phyloP scores from a whole-genome alignment of 2,329 filamentous ascomycete species.

The Stemphylium beticola region DNA sequence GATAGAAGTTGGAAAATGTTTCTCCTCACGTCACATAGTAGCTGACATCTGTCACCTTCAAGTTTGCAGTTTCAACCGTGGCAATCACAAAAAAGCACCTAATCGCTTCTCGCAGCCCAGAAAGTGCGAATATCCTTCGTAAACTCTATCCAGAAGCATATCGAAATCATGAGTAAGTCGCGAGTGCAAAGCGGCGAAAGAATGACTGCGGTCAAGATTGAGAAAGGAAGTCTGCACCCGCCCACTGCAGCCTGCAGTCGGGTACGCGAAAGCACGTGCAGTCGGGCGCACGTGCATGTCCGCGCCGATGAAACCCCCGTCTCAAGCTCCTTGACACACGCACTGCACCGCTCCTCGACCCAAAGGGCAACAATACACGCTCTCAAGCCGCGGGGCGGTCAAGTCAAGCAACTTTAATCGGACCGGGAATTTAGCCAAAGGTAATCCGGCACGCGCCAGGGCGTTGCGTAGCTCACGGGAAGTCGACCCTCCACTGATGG shows the following conservation, averaged over 20 bases:
- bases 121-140: background rate
- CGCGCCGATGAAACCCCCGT: constrained; percentile 31
- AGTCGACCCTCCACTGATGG: constrained; percentile 2
- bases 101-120: background rate
- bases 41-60: background rate
- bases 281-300: constrained; percentile 12
- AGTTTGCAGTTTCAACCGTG: background rate
- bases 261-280: constrained; percentile 14
- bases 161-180: background rate
- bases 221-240: background rate
- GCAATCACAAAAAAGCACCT: background rate
- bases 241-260: background rate
- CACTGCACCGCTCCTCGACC: constrained; percentile 22
- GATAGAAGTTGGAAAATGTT: too few species aligned
- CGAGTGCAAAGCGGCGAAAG: background rate
- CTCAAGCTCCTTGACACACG: constrained; percentile 26
- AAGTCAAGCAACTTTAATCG: constrained; percentile 9
- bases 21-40: background rate
- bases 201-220: background rate
- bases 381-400: constrained; percentile 4
- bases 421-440: constrained; percentile 2
- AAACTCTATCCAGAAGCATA: background rate
- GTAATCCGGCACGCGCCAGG: constrained; percentile 25
- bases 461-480: constrained; percentile 1
- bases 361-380: constrained; percentile 40